Conservation (phyloP, 768 basidiomycete genomes). For the Hygrocybe coccinea region DNA sequence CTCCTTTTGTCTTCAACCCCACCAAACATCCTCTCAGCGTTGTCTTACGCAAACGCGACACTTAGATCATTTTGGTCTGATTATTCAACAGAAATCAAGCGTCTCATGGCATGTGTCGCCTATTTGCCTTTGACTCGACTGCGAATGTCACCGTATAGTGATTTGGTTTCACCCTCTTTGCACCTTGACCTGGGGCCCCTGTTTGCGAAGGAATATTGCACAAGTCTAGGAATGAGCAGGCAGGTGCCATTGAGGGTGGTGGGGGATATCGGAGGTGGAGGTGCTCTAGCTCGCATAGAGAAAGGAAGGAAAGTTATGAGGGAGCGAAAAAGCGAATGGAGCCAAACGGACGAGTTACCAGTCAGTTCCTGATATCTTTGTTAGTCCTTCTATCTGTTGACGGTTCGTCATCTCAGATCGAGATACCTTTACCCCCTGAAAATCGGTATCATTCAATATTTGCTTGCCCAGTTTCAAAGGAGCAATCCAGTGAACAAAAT, state of each 20-base stretch:
- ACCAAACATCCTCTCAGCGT: constrained; percentile 52
- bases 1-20: constrained; percentile 63
- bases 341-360: constrained; percentile 81
- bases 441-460: constrained; percentile 97
- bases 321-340: constrained; percentile 91
- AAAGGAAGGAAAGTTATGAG: constrained; percentile 93
- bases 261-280: constrained; percentile 88
- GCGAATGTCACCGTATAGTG: constrained; percentile 66
- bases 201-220: constrained; percentile 88
- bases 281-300: constrained; percentile 86
- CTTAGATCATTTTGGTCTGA: constrained; percentile 60
- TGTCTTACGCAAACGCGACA: constrained; percentile 68
- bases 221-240: constrained; percentile 79
- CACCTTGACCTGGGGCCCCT: constrained; percentile 76
- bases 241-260: constrained; percentile 85
- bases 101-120: constrained; percentile 63
- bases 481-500: constrained; percentile 88
- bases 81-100: constrained; percentile 59
- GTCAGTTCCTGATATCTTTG: constrained; percentile 38
- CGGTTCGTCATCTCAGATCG: constrained; percentile 56
- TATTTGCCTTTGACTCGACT: constrained; percentile 69
- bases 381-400: not conserved
- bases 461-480: constrained; percentile 96
- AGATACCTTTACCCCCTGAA: constrained; percentile 80
- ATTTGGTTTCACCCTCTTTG: constrained; percentile 64